Conservation (phyloP, 306 rosid species). For the Prunus mongolica region DNA sequence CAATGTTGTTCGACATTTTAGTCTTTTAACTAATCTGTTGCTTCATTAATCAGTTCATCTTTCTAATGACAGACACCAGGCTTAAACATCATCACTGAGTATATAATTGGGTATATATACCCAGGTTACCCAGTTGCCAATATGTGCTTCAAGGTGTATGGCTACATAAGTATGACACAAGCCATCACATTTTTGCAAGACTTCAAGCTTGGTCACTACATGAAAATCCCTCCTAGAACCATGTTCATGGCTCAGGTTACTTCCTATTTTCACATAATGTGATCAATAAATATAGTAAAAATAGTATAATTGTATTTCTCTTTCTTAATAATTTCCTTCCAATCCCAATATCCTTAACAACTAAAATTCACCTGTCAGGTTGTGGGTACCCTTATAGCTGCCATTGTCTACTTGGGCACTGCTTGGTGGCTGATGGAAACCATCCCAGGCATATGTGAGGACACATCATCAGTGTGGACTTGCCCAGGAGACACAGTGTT, state of each 20-base stretch:
- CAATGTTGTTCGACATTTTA: not conserved
- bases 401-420: constrained; percentile 57
- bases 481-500: constrained; percentile 82
- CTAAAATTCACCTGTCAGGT: constrained; percentile 27
- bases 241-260: constrained; percentile 98
- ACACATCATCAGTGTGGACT: constrained; percentile 76
- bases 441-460: constrained; percentile 76
- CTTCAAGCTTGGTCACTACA: constrained; percentile 95
- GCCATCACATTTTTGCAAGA: constrained; percentile 86
- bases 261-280: not conserved
- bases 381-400: constrained; percentile 72
- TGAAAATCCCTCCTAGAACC: constrained; percentile 92
- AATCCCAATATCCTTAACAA: not conserved
- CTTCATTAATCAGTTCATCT: not conserved
- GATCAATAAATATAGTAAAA: no score
- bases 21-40: not conserved
- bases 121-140: constrained; percentile 97
- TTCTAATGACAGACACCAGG: constrained; percentile 57
- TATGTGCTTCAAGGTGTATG: constrained; percentile 96
- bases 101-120: constrained; percentile 79
- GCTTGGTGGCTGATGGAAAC: constrained; percentile 97
- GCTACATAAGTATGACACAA: constrained; percentile 87
- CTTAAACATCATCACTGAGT: constrained; percentile 79
- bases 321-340: no score
- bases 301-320: no score